Conservation (phyloP, 2,329 filamentous ascomycete species). For the Penicillium sp. region DNA sequence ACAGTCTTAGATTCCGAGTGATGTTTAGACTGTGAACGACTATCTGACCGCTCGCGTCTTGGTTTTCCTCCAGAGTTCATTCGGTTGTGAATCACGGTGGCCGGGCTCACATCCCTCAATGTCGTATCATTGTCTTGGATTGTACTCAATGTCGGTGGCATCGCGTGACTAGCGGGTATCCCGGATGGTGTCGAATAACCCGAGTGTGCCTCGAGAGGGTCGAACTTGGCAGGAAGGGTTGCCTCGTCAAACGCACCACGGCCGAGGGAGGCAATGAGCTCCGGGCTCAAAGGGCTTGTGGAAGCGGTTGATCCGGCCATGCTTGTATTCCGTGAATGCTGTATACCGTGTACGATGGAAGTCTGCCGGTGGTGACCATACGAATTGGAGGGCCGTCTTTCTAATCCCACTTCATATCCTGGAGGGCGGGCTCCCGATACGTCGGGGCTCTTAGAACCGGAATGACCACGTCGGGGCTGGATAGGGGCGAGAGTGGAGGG, state of each 20-base stretch:
- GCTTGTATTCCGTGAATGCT: conserved; percentile 84
- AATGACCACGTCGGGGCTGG: conserved; percentile 33
- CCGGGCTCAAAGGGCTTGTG: conserved; percentile 74
- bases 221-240: conserved; percentile 22
- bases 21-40: conserved; percentile 65
- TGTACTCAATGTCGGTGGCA: conserved; percentile 27
- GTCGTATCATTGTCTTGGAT: conserved; percentile 34
- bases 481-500: conserved; percentile 29
- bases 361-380: conserved; percentile 93
- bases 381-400: conserved; percentile 40
- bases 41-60: conserved; percentile 62
- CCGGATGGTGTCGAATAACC: conserved; percentile 31
- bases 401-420: conserved; percentile 33
- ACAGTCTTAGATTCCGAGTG: conserved; percentile 78
- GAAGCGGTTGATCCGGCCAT: conserved; percentile 56
- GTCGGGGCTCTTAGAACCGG: conserved; percentile 38
- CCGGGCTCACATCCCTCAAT: conserved; percentile 19
- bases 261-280: conserved; percentile 66
- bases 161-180: conserved; percentile 30
- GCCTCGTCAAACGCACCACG: conserved; percentile 46
- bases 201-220: conserved; percentile 27
- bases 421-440: conserved; percentile 28
- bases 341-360: conserved; percentile 89
- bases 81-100: conserved; percentile 28
- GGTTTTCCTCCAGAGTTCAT: conserved; percentile 56